Evolutionary conservation across 805 yeast species (phyloP), one percentile per base, ranked within the genome.

Genomic region (Wickerhamomyces pijperi): DNA sequence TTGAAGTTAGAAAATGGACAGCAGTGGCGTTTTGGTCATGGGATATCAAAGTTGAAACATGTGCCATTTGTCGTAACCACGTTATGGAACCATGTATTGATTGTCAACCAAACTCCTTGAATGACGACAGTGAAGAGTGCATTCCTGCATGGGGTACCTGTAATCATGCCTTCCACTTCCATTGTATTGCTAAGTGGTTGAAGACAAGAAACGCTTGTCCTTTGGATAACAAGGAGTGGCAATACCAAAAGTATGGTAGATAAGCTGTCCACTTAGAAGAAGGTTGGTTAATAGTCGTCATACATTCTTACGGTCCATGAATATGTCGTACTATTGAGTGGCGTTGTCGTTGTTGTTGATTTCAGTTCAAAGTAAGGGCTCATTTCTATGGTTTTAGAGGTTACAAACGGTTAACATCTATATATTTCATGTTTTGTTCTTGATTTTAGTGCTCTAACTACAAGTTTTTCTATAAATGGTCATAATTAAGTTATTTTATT

Each of bases 1-100:
- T 92, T 52, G 97, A 90, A 58, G 88, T 92, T 32, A 84, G 86
- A 57, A 92, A 88, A 67, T 90, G 98, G 97, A 87, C 95, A 13
- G 97, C 97, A 0, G 98, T 92, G 36, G 97, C 97, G n/a, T 86
- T 92, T 58, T 92, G 99, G 99, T 86, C 97, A 1, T 92, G 98
- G 98, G 95, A 86, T 62, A 82, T 86, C 44, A 90, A 78, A 28
- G 90, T 86, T 40, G 98, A 94, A 47, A 86, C 85, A 40, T 92
- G 99, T 68, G 97, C 99, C 32, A 92, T 92, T 58, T 92, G 99
- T 70, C 74, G 97, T 57, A 92, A 90, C 61, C 97, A 90, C 61
- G 72, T 92, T 49, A 92, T 92, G 99, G 99, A 92, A 54, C 92
- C 92, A 15, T 92, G 98, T 59, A 83, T 92, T 47, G 97, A 88